Evolutionary conservation across 306 rosid genomes (phyloP), one percentile per base, ranked within the genome.

Genomic region (Herpetospermum pedunculosum): DNA sequence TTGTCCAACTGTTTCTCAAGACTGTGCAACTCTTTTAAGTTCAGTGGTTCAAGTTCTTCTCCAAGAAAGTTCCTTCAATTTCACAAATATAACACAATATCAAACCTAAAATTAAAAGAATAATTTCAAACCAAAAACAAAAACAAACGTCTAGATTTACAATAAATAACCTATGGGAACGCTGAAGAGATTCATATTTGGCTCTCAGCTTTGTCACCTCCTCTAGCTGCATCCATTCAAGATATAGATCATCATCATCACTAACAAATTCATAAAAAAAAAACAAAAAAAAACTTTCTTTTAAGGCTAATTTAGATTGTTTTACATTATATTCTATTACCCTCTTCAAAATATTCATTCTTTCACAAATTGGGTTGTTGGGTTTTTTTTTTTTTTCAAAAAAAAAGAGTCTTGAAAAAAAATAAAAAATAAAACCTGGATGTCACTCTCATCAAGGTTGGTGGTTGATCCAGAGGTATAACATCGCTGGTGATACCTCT

Each of bases 1-100:
- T 4, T 74, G 19, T 87, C 97, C 21, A 90, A 84, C 77, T 80
- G 88, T 72, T 86, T 86, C 84, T 90, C 97, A 13, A 90, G 90
- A 40, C 35, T 70, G 48, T 79, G 72, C 85, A 90, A 73, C 57
- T 90, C 97, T 63, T 85, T 88, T 62, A 84, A 30, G 75, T 73
- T 76, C 58, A 90, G 92, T 35, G 79, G 46, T 44, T 85, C 91
- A 57, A 92, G 90, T 70, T 90, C 91, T 87, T 92, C 96, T 79
- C 98, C 98, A 32, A 60, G 83, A 65, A 83, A 77, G 54, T 90
- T 85, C 90, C 98, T 92, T 58, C 46, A 75, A 75, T 70, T 25
- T 55, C 43, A 55, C 26, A 63, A 75, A 75, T 70, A n/a, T 55
- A 28, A 55, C 26, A 32, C 4, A 55, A 55, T 5, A 28, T 28